phyloP scores from a whole-genome alignment of 1,139 yeast species.

The Nadsonia commutata region DNA sequence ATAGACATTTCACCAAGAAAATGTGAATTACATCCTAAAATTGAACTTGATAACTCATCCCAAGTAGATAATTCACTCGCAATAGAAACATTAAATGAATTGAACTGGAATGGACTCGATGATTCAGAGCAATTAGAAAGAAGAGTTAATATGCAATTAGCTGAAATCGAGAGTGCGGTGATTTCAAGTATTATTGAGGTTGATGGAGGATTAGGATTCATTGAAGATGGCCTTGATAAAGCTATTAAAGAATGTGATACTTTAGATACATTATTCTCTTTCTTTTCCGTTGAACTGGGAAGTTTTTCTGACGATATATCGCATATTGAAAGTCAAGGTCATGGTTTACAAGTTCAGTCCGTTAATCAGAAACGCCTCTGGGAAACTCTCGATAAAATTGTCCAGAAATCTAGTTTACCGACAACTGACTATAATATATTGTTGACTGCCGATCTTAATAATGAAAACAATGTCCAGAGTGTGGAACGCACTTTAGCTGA shows the following conservation, averaged over 20 bases:
- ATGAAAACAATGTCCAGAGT: conserved; percentile 29
- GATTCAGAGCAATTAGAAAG: conserved; percentile 42
- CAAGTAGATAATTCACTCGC: conserved; percentile 14
- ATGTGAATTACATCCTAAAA: too few species aligned
- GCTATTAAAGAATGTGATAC: conserved; percentile 53
- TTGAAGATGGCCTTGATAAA: conserved; percentile 28
- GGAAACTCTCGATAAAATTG: conserved; percentile 51
- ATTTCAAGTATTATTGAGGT: conserved; percentile 34
- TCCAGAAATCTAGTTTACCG: conserved; percentile 55
- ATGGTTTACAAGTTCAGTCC: conserved; percentile 73
- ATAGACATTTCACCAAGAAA: too few species aligned
- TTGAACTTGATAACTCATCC: too few species aligned
- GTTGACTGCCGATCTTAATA: conserved; percentile 32
- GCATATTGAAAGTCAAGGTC: conserved; percentile 59
- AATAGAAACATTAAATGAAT: conserved; percentile 55
- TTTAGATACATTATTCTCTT: conserved; percentile 39
- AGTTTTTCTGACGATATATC: conserved; percentile 53
- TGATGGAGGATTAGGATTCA: conserved; percentile 30
- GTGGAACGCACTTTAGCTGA: conserved; percentile 47
- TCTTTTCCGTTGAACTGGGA: conserved; percentile 44
- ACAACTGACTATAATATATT: conserved; percentile 4
- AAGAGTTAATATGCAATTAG: conserved; percentile 40
- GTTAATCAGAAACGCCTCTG: conserved; percentile 65
- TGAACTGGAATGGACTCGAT: conserved; percentile 59
- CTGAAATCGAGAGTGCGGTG: conserved; percentile 34